Conservation (phyloP, 495 filamentous ascomycete genomes). For the Aeminium ludgeri region DNA sequence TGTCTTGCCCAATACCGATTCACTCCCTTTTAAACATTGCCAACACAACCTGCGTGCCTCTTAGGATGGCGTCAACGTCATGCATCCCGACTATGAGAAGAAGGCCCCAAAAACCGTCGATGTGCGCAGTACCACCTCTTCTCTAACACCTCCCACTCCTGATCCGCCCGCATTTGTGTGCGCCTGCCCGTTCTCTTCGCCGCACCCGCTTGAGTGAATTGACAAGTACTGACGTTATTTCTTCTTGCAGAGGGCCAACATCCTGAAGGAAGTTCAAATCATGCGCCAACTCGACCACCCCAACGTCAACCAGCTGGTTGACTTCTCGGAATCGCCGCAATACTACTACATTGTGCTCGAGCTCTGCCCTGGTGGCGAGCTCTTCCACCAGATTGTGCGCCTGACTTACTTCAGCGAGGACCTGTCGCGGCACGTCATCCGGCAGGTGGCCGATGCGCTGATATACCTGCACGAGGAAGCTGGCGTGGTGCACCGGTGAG, state of each 20-base stretch:
- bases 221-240: conserved; percentile 23
- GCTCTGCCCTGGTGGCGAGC: conserved; percentile 83
- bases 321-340: conserved; percentile 83
- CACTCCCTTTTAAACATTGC: conserved; percentile 9
- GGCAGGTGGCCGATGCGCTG: conserved; percentile 81
- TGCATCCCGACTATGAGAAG: conserved; percentile 85
- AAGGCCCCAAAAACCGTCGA: conserved; percentile 86
- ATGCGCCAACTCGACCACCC: conserved; percentile 94
- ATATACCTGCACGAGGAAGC: conserved; percentile 89
- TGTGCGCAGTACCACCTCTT: conserved; percentile 48
- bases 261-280: conserved; percentile 95
- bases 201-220: too few species aligned
- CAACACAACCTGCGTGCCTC: conserved; percentile 25
- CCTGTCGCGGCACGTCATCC: conserved; percentile 81
- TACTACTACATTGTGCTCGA: conserved; percentile 97
- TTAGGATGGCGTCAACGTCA: conserved; percentile 71
- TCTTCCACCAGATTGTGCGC: conserved; percentile 97
- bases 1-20: not conserved
- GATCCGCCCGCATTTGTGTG: too few species aligned
- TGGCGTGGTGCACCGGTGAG: conserved; percentile 92
- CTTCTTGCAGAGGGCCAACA: conserved; percentile 68
- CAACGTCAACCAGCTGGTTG: conserved; percentile 81
- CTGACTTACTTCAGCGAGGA: conserved; percentile 98
- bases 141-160: not conserved
- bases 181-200: too few species aligned